Percentiles rank a stretch among this genome's conserved stretches.
Conservation (phyloP, 2,329 filamentous ascomycete species). For the Mollisiaceae sp. region DNA sequence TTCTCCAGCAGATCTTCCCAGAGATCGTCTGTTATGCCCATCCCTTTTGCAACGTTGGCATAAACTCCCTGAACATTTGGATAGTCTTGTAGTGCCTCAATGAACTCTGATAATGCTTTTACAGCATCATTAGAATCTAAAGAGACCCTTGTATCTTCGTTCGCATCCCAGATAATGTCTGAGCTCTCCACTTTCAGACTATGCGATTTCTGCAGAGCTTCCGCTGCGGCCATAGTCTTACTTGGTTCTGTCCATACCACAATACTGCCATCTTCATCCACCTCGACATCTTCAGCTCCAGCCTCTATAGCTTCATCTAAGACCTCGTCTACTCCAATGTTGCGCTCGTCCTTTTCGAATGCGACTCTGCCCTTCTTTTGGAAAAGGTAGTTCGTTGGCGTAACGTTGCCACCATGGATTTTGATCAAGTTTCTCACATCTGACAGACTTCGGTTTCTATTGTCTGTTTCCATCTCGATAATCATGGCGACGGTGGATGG, state of each 20-base stretch:
- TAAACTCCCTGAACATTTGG: slow-evolving; percentile 80
- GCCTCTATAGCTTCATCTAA: slow-evolving; percentile 84
- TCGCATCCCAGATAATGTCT: slow-evolving; percentile 85
- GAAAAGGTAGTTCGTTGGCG: slow-evolving; percentile 85
- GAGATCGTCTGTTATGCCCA: slow-evolving; percentile 52
- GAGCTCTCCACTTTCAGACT: slow-evolving; percentile 72
- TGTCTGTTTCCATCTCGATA: slow-evolving; percentile 86
- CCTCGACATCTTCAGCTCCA: slow-evolving; percentile 75
- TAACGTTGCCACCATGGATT: slow-evolving; percentile 69
- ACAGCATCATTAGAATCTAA: slow-evolving; percentile 61
- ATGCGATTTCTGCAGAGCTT: slow-evolving; percentile 66
- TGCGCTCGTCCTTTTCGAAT: slow-evolving; percentile 63
- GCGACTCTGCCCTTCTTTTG: slow-evolving; percentile 76
- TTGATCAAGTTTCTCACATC: slow-evolving; percentile 77
- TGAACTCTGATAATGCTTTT: slow-evolving; percentile 62
- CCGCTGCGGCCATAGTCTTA: slow-evolving; percentile 66
- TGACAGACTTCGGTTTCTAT: slow-evolving; percentile 72
- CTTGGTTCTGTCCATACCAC: slow-evolving; percentile 73
- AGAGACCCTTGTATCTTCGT: slow-evolving; percentile 75
- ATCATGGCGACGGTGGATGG: slow-evolving; percentile 78
- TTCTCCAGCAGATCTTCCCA: slow-evolving; percentile 60
- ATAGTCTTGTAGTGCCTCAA: slow-evolving; percentile 67
- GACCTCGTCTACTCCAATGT: slow-evolving; percentile 65
- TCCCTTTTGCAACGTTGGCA: slow-evolving; percentile 66
- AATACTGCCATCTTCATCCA: slow-evolving; percentile 70